Base-by-base conservation (phyloP, 2,329 filamentous ascomycete genomes). In the Endothia cerciana region DNA sequence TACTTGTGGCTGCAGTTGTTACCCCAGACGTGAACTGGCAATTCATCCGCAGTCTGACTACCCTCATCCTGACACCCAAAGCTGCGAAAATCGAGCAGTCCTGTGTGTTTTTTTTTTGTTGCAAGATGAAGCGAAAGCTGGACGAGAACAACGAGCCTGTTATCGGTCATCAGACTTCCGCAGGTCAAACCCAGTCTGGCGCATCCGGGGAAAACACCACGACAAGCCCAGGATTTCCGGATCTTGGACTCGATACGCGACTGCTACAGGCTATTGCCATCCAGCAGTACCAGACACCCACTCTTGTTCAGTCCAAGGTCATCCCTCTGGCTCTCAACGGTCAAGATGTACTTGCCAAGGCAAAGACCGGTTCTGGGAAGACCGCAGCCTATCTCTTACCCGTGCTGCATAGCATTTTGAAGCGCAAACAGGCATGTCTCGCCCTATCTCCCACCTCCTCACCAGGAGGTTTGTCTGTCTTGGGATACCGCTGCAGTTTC, bases 321-420 rank as follows among this genome's bases (percentile, higher is more conserved):
- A 97, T 99, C 69, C 95, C 95, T 1, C 80, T 97, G 45, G 93
- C 92, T 28, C 82, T 98, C 22, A 88, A 93, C 70, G 94, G 95
- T 15, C 90, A 92, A 74, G 93, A 98, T 82, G 89, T 99, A 58
- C 83, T 98, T 47, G 94, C 93, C 63, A 93, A 94, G 74, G 93
- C 94, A 45, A 96, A 94, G 78, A 98, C 95, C 5, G 95, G 95
- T 15, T 97, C 94, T 4, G 95, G 95, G 71, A 99, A 99, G 83
- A 99, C 95, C 13, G 93, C 93, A n/a, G 94, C 95, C 60, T 98
- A 98, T 76, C 82, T 97, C 7, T 84, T 99, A 51, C 95, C 95
- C 1, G 85, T 97, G n/a, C 80, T 99, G 19, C 91, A 97, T 71
- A 86, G 87, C 43, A 91, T 97, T 68, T 80, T 99, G 64, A 91